phyloP scores from a whole-genome alignment of 2,329 filamentous ascomycete species.

The Zasmidium angulare region DNA sequence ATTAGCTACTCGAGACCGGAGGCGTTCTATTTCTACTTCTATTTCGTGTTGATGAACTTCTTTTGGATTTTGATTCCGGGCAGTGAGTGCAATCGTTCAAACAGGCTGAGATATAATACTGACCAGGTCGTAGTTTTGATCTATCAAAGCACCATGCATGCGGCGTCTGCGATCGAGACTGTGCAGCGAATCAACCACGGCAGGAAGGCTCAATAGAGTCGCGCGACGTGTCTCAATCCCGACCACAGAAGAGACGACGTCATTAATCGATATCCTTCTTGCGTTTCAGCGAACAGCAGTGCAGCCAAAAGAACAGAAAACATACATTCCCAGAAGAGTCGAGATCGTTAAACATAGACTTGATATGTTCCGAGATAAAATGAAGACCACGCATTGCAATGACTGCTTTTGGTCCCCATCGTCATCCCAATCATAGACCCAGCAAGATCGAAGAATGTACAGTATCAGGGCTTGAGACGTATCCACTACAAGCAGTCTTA shows the following conservation, averaged over 20 bases:
- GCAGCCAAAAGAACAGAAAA: not conserved
- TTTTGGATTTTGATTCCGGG: conserved; percentile 65
- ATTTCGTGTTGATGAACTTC: conserved; percentile 66
- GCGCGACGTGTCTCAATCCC: not conserved
- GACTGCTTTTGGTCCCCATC: no score
- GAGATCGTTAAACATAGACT: not conserved
- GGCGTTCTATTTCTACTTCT: conserved; percentile 64
- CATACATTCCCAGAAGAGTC: not conserved
- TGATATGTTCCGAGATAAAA: not conserved
- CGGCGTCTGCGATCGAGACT: conserved; percentile 25
- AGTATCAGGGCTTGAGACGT: no score
- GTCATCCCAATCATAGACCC: no score
- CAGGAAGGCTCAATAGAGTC: conserved; percentile 26
- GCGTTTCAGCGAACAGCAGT: conserved; percentile 8
- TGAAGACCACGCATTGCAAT: no score
- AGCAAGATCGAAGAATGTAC: not conserved
- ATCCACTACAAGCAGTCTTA: no score
- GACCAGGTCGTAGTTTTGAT: conserved; percentile 28
- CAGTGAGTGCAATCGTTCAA: conserved; percentile 42
- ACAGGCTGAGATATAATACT: not conserved
- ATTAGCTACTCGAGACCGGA: conserved; percentile 61
- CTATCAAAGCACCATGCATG: conserved; percentile 24
- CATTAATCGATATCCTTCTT: not conserved
- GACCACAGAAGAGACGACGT: not conserved
- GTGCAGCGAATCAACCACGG: conserved; percentile 21